Evolutionary conservation across 2,329 filamentous ascomycete genomes (phyloP).

Genomic region (Colletotrichum cuscutae): DNA sequence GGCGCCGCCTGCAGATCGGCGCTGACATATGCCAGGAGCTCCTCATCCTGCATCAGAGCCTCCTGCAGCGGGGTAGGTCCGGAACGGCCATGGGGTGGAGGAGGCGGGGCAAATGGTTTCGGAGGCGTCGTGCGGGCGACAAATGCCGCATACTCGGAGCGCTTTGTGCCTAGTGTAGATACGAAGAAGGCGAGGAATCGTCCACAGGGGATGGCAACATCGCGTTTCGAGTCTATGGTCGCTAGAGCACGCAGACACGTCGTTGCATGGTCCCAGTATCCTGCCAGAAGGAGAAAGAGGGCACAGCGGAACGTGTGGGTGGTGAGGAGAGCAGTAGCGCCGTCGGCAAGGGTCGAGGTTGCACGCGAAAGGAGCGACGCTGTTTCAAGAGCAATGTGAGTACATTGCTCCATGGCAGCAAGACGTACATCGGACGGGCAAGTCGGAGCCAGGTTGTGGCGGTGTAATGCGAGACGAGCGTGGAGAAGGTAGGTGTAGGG

Average conservation of each 20-base stretch:
- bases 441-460: conserved; percentile 84
- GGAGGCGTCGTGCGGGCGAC: conserved; percentile 46
- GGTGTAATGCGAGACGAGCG: conserved; percentile 84
- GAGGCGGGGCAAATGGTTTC: conserved; percentile 42
- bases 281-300: conserved; percentile 80
- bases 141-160: conserved; percentile 55
- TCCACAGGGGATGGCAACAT: conserved; percentile 81
- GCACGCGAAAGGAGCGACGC: conserved; percentile 77
- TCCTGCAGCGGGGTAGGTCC: conserved; percentile 46
- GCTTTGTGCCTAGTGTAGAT: conserved; percentile 68
- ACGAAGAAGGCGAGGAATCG: conserved; percentile 86
- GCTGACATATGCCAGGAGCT: conserved; percentile 86
- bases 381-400: conserved; percentile 80
- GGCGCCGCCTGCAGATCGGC: conserved; percentile 86
- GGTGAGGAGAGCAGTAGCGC: conserved; percentile 79
- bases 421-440: conserved; percentile 74
- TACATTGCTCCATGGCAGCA: conserved; percentile 82
- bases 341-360: conserved; percentile 69
- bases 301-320: conserved; percentile 89
- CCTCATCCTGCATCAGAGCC: conserved; percentile 74
- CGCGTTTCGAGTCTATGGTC: conserved; percentile 76
- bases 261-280: conserved; percentile 77
- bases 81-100: conserved; percentile 37
- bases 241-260: conserved; percentile 78
- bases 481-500: conserved; percentile 84